These are phyloP conservation scores for Lanzia echinophila DNA, from an alignment of 2,329 filamentous ascomycete species.

Conservation along the genomic window DNA sequence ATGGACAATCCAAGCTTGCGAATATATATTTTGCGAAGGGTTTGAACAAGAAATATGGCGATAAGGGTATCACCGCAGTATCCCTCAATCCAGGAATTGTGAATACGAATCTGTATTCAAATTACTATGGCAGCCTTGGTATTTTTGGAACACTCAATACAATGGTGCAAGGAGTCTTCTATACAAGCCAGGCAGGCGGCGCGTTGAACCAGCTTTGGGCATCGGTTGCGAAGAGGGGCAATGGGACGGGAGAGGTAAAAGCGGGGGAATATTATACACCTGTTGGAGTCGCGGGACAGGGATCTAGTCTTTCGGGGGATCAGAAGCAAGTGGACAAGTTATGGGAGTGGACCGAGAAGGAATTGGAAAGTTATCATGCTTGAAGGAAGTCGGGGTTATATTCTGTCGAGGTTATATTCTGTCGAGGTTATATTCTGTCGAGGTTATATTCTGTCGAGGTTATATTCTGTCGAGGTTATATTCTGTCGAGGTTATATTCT, in stretches of 20 bases:
- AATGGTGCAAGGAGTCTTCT: background rate
- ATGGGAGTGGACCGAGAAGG: constrained; percentile 32
- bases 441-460: background rate
- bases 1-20: constrained; percentile 43
- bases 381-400: background rate
- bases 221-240: constrained; percentile 20
- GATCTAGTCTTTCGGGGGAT: constrained; percentile 18
- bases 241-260: constrained; percentile 9
- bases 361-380: constrained; percentile 17
- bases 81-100: constrained; percentile 36
- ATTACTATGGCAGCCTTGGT: background rate
- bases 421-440: background rate
- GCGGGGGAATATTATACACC: constrained; percentile 35
- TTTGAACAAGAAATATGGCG: constrained; percentile 34
- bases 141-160: constrained; percentile 3
- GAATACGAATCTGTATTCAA: constrained; percentile 13
- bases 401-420: background rate
- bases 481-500: background rate
- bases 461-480: background rate
- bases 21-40: constrained; percentile 39
- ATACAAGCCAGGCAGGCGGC: constrained; percentile 22
- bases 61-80: constrained; percentile 29
- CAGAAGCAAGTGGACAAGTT: constrained; percentile 29
- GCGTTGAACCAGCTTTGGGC: constrained; percentile 40
- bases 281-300: constrained; percentile 29